phyloP scores from a whole-genome alignment of 2,329 filamentous ascomycete genomes.

The Onygena corvina region DNA sequence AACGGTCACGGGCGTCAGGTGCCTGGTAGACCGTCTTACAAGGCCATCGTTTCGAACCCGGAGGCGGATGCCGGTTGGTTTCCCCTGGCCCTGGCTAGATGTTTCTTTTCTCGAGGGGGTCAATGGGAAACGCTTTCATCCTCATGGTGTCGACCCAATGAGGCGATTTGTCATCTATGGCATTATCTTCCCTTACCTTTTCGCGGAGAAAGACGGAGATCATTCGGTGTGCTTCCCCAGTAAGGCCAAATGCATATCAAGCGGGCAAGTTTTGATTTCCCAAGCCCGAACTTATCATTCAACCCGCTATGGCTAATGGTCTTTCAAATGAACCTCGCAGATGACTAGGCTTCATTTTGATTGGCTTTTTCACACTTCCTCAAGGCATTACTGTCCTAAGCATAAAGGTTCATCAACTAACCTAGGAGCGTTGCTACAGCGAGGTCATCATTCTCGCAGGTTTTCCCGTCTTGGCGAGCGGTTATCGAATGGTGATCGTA shows the following conservation, averaged over 20 bases:
- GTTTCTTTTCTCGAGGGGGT: no score
- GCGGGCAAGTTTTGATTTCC: slow-evolving; percentile 19
- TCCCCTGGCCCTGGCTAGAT: no score
- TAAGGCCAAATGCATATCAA: slow-evolving; percentile 10
- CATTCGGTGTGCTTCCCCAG: slow-evolving; percentile 7
- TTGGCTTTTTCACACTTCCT: slow-evolving; percentile 30
- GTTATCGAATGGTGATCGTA: slow-evolving; percentile 9
- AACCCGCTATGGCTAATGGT: slow-evolving; percentile 32
- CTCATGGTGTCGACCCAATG: neutral
- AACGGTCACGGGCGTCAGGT: neutral
- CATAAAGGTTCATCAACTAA: no score
- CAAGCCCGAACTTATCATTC: slow-evolving; percentile 20
- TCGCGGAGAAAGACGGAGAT: neutral
- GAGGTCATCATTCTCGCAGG: no score
- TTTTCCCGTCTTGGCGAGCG: no score
- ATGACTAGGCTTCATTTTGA: slow-evolving; percentile 18
- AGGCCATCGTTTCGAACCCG: neutral
- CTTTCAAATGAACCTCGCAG: slow-evolving; percentile 29
- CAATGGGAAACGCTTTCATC: no score
- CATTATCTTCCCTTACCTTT: neutral
- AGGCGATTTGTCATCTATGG: no score
- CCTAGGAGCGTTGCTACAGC: no score
- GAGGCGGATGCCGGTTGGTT: no score
- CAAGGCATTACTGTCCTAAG: no score
- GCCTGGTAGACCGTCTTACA: neutral